A percentile compares a stretch with the other conserved stretches of the same genome.
These are phyloP conservation scores for Avena atlantica DNA, from an alignment of 176 grass and related monocot species.

Conservation along the genomic window DNA sequence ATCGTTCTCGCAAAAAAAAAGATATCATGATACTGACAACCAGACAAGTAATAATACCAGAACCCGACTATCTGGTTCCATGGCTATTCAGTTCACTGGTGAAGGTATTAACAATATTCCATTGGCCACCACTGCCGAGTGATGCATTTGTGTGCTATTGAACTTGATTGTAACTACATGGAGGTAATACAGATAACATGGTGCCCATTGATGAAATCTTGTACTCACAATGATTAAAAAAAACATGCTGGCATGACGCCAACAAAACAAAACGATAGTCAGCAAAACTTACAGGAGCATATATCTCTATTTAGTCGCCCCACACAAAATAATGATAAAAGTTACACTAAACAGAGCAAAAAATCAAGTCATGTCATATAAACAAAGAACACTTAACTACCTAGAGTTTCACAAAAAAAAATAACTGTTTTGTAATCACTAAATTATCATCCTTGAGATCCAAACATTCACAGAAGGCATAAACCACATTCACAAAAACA, in stretches of 20 bases:
- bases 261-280: neutral
- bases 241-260: neutral
- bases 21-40: neutral
- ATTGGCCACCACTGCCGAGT: neutral
- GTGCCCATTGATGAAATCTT: neutral
- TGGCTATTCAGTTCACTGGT: neutral
- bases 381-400: neutral
- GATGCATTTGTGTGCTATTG: neutral
- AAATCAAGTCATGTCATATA: neutral
- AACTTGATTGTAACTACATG: neutral
- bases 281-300: neutral
- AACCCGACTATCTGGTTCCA: neutral
- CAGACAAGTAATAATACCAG: neutral
- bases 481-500: neutral
- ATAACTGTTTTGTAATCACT: neutral
- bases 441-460: neutral
- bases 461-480: constrained; percentile 1
- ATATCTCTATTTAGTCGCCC: neutral
- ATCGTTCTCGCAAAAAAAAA: neutral
- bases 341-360: neutral
- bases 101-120: neutral
- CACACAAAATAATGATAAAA: neutral
- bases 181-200: neutral
- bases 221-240: neutral
- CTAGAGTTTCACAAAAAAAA: neutral